A percentile compares a stretch with the other conserved stretches of the same genome.
These are phyloP conservation scores for Lipomyces kockii DNA, from an alignment of 805 yeast genomes.

Conservation along the genomic window DNA sequence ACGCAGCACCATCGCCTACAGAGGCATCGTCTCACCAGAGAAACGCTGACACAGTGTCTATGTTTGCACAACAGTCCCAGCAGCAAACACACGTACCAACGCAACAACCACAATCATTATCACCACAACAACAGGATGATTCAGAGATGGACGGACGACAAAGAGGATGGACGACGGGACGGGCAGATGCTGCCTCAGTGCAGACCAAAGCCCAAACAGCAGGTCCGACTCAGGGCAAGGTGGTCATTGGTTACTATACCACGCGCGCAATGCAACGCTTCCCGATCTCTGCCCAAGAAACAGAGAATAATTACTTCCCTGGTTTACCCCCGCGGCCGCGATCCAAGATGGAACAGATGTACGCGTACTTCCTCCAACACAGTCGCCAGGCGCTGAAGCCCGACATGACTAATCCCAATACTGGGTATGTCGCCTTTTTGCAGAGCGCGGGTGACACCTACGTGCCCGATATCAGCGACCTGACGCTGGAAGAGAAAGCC, in stretches of 20 bases:
- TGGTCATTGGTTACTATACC: conserved; percentile 7
- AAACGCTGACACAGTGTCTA: background rate
- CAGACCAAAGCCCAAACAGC: background rate
- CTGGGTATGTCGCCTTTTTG: conserved; percentile 5
- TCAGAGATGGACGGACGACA: background rate
- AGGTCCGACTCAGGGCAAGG: background rate
- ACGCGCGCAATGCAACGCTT: conserved; percentile 22
- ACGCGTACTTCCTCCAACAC: conserved; percentile 1
- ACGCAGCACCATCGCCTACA: background rate
- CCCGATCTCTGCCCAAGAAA: background rate
- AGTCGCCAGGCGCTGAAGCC: conserved; percentile 9
- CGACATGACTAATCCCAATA: conserved; percentile 12
- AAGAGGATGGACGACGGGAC: background rate
- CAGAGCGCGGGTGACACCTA: conserved; percentile 17
- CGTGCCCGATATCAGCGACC: conserved; percentile 22
- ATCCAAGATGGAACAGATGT: conserved; percentile 23
- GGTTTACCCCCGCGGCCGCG: conserved; percentile 25
- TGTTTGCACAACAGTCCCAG: background rate
- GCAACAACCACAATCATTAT: background rate
- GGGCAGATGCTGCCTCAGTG: background rate
- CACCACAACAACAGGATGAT: conserved; percentile 1
- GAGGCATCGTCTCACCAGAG: background rate
- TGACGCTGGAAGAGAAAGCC: conserved; percentile 20
- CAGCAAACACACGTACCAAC: background rate
- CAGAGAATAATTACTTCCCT: conserved; percentile 13